phyloP scores from a whole-genome alignment of 345 rosid genomes.

The Pugionium cornutum region DNA sequence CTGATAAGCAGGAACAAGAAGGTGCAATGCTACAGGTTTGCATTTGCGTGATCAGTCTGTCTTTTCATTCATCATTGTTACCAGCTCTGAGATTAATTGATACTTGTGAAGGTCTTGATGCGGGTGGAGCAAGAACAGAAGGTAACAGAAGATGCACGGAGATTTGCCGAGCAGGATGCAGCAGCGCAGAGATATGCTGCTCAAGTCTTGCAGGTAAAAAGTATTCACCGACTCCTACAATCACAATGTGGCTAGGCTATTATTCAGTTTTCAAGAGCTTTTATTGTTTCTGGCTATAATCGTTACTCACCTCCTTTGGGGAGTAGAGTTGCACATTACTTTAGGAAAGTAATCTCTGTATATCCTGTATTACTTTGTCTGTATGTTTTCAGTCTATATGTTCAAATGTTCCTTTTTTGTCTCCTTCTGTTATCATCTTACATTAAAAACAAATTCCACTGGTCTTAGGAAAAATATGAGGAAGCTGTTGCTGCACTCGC shows the following conservation, averaged over 20 bases:
- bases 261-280: slow-evolving; percentile 11
- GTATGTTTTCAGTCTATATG: slow-evolving; percentile 11
- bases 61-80: slow-evolving; percentile 13
- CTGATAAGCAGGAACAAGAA: slow-evolving; percentile 99
- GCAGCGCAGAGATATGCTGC: slow-evolving; percentile 95
- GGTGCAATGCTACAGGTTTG: slow-evolving; percentile 94
- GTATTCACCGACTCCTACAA: background rate
- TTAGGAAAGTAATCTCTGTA: background rate
- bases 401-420: background rate
- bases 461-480: slow-evolving; percentile 86
- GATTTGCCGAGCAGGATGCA: slow-evolving; percentile 98
- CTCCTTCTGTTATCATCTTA: slow-evolving; percentile 11
- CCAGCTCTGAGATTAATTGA: slow-evolving; percentile 20
- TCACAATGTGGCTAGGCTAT: background rate
- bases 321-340: background rate
- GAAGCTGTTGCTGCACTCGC: slow-evolving; percentile 72
- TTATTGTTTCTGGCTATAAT: slow-evolving; percentile 1
- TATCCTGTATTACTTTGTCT: slow-evolving; percentile 2
- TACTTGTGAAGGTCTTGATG: slow-evolving; percentile 75
- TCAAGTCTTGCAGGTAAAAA: slow-evolving; percentile 77
- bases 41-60: slow-evolving; percentile 28
- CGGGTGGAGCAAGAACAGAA: slow-evolving; percentile 98
- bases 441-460: slow-evolving; percentile 3
- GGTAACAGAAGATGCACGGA: slow-evolving; percentile 96
- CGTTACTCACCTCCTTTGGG: background rate